A percentile compares a stretch with the other conserved stretches of the same genome.
phyloP scores from a whole-genome alignment of 768 basidiomycete species.

The Chalciporus piperatus region DNA sequence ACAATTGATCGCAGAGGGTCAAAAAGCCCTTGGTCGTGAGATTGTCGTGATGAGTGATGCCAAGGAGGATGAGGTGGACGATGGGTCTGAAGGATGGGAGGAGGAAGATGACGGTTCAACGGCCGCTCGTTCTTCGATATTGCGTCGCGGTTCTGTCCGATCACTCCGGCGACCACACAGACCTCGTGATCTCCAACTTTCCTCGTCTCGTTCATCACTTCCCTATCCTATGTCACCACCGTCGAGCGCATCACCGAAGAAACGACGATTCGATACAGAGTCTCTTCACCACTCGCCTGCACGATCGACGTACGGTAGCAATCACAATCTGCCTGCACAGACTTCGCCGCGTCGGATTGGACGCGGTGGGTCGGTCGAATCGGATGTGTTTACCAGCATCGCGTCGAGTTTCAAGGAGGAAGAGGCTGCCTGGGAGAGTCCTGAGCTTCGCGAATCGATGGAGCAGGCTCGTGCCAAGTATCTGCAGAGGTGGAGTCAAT shows the following conservation, averaged over 20 bases:
- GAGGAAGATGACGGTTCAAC: slow-evolving; percentile 46
- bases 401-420: slow-evolving; percentile 42
- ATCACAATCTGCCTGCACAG: slow-evolving; percentile 4
- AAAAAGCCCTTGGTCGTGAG: slow-evolving; percentile 72
- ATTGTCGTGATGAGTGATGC: slow-evolving; percentile 75
- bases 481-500: slow-evolving; percentile 18
- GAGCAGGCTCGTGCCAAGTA: slow-evolving; percentile 53
- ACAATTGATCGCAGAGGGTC: slow-evolving; percentile 73
- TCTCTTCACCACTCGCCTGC: slow-evolving; percentile 21
- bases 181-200: slow-evolving; percentile 24
- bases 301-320: slow-evolving; percentile 14
- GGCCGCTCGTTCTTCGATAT: slow-evolving; percentile 17
- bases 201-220: slow-evolving; percentile 27
- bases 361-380: slow-evolving; percentile 37
- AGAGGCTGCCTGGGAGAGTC: slow-evolving; percentile 52
- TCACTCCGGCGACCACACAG: slow-evolving; percentile 23
- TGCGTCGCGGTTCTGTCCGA: slow-evolving; percentile 26
- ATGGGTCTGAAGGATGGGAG: slow-evolving; percentile 73
- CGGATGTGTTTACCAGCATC: slow-evolving; percentile 24
- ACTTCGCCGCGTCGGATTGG: slow-evolving; percentile 14
- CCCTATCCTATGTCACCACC: slow-evolving; percentile 27
- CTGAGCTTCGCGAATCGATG: slow-evolving; percentile 70
- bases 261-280: slow-evolving; percentile 29
- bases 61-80: slow-evolving; percentile 74
- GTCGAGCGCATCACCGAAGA: slow-evolving; percentile 34